Conservation (phyloP, 2,329 filamentous ascomycete genomes). For the Exserohilum rostratum region DNA sequence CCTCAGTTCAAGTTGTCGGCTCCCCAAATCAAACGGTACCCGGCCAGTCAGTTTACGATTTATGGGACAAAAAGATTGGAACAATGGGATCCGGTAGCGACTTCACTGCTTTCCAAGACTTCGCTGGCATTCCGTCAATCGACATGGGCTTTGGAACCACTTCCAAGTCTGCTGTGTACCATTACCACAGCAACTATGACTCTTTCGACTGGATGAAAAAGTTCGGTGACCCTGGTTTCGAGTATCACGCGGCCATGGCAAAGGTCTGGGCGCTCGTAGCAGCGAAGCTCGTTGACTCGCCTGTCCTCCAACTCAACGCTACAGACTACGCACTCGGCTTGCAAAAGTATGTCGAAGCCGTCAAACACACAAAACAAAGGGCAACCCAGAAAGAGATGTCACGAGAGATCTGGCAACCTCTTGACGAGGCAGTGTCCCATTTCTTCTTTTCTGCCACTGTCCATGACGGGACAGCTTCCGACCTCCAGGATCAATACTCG, state of each 20-base stretch:
- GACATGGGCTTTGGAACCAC: slow-evolving; percentile 54
- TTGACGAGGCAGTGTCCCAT: slow-evolving; percentile 57
- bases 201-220: slow-evolving; percentile 83
- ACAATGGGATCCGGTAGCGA: slow-evolving; percentile 62
- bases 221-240: slow-evolving; percentile 70
- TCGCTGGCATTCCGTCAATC: slow-evolving; percentile 56
- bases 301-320: slow-evolving; percentile 55
- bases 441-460: slow-evolving; percentile 56
- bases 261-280: slow-evolving; percentile 55
- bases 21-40: slow-evolving; percentile 72
- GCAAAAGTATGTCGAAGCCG: slow-evolving; percentile 50
- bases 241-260: slow-evolving; percentile 61
- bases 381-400: slow-evolving; percentile 11
- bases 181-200: slow-evolving; percentile 86
- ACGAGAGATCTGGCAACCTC: slow-evolving; percentile 51
- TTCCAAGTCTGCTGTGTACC: slow-evolving; percentile 62
- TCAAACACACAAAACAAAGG: slow-evolving; percentile 44
- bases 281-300: slow-evolving; percentile 55
- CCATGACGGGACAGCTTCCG: slow-evolving; percentile 60
- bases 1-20: slow-evolving; percentile 36
- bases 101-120: slow-evolving; percentile 61
- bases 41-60: slow-evolving; percentile 72
- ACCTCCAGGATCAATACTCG: slow-evolving; percentile 55
- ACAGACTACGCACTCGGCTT: slow-evolving; percentile 54
- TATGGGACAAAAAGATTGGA: slow-evolving; percentile 61